Conservation (phyloP, 202 grass and related monocot species). For the Tripidium arundinaceum region DNA sequence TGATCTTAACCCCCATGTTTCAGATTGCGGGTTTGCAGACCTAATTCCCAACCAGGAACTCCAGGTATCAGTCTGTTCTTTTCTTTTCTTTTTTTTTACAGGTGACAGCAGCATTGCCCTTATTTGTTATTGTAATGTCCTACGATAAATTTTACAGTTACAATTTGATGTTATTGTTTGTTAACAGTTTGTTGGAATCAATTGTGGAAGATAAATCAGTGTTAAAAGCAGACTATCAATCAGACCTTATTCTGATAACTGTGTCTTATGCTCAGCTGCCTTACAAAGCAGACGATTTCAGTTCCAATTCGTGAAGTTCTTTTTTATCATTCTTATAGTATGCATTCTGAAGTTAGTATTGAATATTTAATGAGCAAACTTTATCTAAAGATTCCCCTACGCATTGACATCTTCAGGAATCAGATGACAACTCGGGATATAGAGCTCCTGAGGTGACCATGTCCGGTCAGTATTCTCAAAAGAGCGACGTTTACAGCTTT, state of each 20-base stretch:
- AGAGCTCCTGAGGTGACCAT: conserved; percentile 65
- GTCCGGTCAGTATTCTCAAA: conserved; percentile 61
- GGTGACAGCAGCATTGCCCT: too few species aligned
- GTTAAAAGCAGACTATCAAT: background rate
- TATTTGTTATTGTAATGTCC: too few species aligned
- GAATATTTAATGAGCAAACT: background rate
- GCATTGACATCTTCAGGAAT: conserved; percentile 50
- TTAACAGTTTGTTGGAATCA: background rate
- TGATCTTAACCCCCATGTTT: conserved; percentile 75
- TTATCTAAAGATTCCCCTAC: background rate
- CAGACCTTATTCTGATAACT: background rate
- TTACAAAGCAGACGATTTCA: background rate
- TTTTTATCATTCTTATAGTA: too few species aligned
- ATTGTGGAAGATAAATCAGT: background rate
- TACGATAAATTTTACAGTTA: too few species aligned
- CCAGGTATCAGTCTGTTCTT: conserved; percentile 49
- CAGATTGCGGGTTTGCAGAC: conserved; percentile 63
- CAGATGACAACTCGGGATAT: conserved; percentile 60
- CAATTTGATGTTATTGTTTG: background rate
- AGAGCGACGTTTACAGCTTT: conserved; percentile 92
- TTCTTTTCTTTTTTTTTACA: background rate
- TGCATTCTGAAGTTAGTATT: background rate
- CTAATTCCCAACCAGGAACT: conserved; percentile 61
- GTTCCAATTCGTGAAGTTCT: background rate
- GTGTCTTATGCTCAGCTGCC: background rate